These are phyloP conservation scores for Fusarium nematophilum DNA, from an alignment of 2,329 filamentous ascomycete species.

Conservation along the genomic window DNA sequence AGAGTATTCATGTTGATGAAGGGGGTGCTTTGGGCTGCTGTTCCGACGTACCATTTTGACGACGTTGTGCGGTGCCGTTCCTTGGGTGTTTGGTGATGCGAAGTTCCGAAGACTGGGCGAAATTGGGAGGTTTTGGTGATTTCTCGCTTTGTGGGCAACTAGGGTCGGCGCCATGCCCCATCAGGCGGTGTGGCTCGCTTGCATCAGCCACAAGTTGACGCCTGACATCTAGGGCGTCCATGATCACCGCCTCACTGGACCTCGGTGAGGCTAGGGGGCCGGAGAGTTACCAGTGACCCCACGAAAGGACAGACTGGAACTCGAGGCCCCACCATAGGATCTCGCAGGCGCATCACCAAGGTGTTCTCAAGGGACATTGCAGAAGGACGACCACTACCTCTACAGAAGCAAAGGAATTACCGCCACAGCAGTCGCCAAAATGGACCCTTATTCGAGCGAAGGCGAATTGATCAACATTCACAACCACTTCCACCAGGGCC, in stretches of 20 bases:
- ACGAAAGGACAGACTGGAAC: slow-evolving; percentile 40
- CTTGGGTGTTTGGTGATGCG: slow-evolving; percentile 57
- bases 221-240: slow-evolving; percentile 42
- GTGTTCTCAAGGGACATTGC: slow-evolving; percentile 44
- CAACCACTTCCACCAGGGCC: slow-evolving; percentile 80
- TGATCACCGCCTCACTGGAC: slow-evolving; percentile 35
- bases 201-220: slow-evolving; percentile 38
- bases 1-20: slow-evolving; percentile 16
- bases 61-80: slow-evolving; percentile 57
- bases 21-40: slow-evolving; percentile 33
- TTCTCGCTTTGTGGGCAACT: slow-evolving; percentile 59
- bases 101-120: slow-evolving; percentile 50
- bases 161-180: slow-evolving; percentile 52
- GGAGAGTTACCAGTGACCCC: slow-evolving; percentile 38
- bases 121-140: slow-evolving; percentile 57
- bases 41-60: slow-evolving; percentile 61
- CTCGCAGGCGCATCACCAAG: slow-evolving; percentile 44
- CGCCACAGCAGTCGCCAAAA: slow-evolving; percentile 51
- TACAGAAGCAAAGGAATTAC: slow-evolving; percentile 18
- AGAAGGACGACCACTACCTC: slow-evolving; percentile 26
- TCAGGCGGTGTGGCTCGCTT: slow-evolving; percentile 45
- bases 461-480: slow-evolving; percentile 79
- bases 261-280: slow-evolving; percentile 33
- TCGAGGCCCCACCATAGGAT: slow-evolving; percentile 44
- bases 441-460: slow-evolving; percentile 78